Evolutionary conservation across 2,329 filamentous ascomycete species (phyloP), one percentile per base, ranked within the genome.

Genomic region (Ascosphaera apis): DNA sequence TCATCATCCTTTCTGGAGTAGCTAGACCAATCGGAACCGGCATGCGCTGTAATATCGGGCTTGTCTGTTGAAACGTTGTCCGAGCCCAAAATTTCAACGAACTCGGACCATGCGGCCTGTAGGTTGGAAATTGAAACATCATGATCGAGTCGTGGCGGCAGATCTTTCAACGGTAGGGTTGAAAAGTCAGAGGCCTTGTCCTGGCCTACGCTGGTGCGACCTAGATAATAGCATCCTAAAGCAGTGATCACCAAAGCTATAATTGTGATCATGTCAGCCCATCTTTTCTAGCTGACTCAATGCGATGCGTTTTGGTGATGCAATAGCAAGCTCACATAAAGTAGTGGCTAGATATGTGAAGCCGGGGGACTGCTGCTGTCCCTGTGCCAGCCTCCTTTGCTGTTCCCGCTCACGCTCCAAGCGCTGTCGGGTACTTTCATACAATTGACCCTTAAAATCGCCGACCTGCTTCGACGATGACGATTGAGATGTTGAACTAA

Each of bases 41-140:
- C 58, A 48, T 75, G 71, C 13, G 60, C 56, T 38, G 63, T 58
- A 18, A 71, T 52, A 32, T 74, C 69, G 3, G 53, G 51, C 33
- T 57, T 54, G 33, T 63, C 53, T 1, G 70, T 70, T 3, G 67
- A 70, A n/a, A 75, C 62, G 50, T 75, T 67, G 34, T 71, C 67
- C 46, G 65, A 63, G 31, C 71, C 71, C 7, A 76, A 57, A 21
- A 76, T 67, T 31, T 62, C 58, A 38, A 66, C 62, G 48, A 75
- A 67, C 43, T 75, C 70, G 2, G 62, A 56, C 70, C 70, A 76
- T 17, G 70, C 71, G 7, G 71, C 69, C 48, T 76, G 67, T 38
- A 75, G 56, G 38, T 66, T 73, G 13, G 63, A 58, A 13, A 57
- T 55, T 8, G 66, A 61, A 27, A 63, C 61, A 45, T 75, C 63